phyloP scores from a whole-genome alignment of 108 stramenopile genomes.

The Conticribra guillardii region DNA sequence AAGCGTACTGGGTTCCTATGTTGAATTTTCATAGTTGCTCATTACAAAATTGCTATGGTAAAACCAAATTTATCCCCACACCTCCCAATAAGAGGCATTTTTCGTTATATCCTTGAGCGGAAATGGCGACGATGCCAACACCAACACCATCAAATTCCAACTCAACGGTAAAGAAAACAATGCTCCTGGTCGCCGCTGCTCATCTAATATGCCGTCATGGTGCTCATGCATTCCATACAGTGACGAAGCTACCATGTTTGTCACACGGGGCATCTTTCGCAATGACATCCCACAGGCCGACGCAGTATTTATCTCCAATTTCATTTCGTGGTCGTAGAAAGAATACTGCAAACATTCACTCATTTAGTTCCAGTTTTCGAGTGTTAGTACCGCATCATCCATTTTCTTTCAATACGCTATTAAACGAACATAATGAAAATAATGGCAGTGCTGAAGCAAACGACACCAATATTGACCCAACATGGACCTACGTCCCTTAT shows the following conservation, averaged over 20 bases:
- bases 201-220: not conserved
- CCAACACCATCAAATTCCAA: not conserved
- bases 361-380: too few species aligned
- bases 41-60: too few species aligned
- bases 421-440: not conserved
- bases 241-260: not conserved
- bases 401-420: slow-evolving; percentile 3
- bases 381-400: not conserved
- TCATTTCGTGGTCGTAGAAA: too few species aligned
- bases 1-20: too few species aligned
- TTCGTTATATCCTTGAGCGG: too few species aligned
- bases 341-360: too few species aligned
- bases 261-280: not conserved
- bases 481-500: slow-evolving; percentile 60
- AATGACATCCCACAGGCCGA: not conserved
- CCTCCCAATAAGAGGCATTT: too few species aligned
- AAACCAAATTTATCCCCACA: too few species aligned
- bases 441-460: not conserved
- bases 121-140: not conserved
- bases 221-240: not conserved
- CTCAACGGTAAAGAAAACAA: not conserved
- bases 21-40: too few species aligned
- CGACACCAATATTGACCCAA: slow-evolving; percentile 32
- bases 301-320: too few species aligned
- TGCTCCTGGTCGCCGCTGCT: not conserved